Base-by-base conservation (phyloP, 768 basidiomycete species). In the Boletus rufocinnamomeus region DNA sequence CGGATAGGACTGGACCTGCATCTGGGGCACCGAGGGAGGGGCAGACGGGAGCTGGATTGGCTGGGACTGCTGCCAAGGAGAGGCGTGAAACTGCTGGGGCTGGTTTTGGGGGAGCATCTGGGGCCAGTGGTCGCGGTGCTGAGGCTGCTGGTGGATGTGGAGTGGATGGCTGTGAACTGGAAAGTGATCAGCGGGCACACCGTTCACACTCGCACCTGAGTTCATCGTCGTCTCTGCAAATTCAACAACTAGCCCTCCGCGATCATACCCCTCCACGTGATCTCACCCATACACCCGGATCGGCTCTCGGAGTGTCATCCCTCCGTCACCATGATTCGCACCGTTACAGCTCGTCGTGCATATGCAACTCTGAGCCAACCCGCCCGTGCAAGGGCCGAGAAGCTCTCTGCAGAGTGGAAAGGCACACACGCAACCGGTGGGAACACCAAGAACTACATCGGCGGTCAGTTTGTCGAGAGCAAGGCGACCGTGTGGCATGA, bases 391-490 rank as follows among this genome's bases (percentile, higher is more conserved):
- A 84, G 82, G 61, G 91, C 91, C 1, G 85, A 91, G 63, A 80
- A 80, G 55, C 76, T 94, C 21, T 89, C 89, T 19, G 72, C 81
- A 16, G 80, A 85, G 32, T 98, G 93, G 93, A 86, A 87, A 62
- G 95, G 95, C 43, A 95, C 95, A 3, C 89, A 81, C 57, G 87
- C 89, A 25, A 82, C 84, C 14, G 95, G 95, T n/a, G 89, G 84
- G 30, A 86, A 80, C 60, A 95, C 95, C 56, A 95, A 91, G 82
- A 95, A 94, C 73, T 94, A 88, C 74, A 91, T 98, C 58, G 89
- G 85, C 14, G 96, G 95, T 10, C 82, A 94, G 75, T 98, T 95
- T 66, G 80, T 88, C 10, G 89, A 95, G 66, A 94, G 91, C 76
- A 83, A 83, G 66, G 74, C 89, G 21, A 74, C 80, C 2, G 80